phyloP scores from a whole-genome alignment of 1,139 yeast genomes.

The Geotrichum aggregatum region DNA sequence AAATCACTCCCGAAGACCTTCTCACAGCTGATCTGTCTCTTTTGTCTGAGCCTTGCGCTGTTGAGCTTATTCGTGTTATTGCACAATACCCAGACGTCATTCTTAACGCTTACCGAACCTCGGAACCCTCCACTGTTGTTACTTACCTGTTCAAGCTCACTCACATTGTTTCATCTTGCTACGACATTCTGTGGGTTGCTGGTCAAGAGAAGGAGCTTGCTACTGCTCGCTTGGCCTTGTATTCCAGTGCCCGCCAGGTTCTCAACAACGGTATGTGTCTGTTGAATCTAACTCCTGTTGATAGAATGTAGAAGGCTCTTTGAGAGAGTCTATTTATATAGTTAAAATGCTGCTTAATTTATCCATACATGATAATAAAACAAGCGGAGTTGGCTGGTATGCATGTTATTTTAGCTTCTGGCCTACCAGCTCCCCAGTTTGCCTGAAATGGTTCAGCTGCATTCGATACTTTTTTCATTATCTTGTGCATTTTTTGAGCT shows the following conservation, averaged over 20 bases:
- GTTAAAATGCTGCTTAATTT: not conserved
- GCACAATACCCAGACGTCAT: slow-evolving; percentile 91
- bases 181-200: slow-evolving; percentile 94
- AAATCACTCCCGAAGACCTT: slow-evolving; percentile 42
- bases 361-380: not conserved
- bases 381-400: too few relatives aligned
- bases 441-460: too few relatives aligned
- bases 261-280: slow-evolving; percentile 86
- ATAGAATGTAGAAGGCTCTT: slow-evolving; percentile 67
- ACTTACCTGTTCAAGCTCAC: slow-evolving; percentile 89
- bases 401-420: too few relatives aligned
- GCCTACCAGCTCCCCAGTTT: too few relatives aligned
- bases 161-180: slow-evolving; percentile 91
- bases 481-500: not conserved
- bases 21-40: slow-evolving; percentile 63
- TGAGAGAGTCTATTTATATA: not conserved
- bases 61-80: slow-evolving; percentile 66
- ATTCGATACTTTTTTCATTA: not conserved
- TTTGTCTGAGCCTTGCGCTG: slow-evolving; percentile 73
- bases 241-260: slow-evolving; percentile 86
- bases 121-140: slow-evolving; percentile 92
- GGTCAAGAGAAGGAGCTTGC: slow-evolving; percentile 91
- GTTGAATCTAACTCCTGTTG: slow-evolving; percentile 94
- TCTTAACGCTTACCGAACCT: slow-evolving; percentile 75
- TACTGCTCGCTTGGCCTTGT: slow-evolving; percentile 87